phyloP scores from a whole-genome alignment of 192 early-diverging fungal genomes.

The Cetraspora pellucida region DNA sequence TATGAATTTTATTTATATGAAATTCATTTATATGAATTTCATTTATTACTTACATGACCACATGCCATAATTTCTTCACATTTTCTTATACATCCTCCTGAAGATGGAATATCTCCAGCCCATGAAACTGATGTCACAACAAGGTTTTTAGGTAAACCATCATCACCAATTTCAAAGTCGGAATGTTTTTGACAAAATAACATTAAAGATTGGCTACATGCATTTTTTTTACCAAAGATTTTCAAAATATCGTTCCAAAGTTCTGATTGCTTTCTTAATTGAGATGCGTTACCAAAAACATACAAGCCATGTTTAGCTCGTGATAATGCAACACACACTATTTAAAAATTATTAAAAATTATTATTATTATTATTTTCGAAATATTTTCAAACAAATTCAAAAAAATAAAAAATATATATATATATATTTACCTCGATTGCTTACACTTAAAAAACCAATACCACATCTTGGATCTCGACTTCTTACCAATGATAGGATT shows the following conservation, averaged over 20 bases:
- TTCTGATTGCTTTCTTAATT: constrained; percentile 46
- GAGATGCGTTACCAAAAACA: constrained; percentile 54
- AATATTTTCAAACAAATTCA: background rate
- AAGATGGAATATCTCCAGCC: background rate
- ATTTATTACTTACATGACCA: constrained; percentile 27
- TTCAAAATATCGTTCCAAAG: constrained; percentile 42
- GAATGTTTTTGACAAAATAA: constrained; percentile 27
- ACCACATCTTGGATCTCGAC: constrained; percentile 77
- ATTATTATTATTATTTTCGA: background rate
- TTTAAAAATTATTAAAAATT: background rate
- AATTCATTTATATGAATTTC: background rate
- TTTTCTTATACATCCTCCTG: constrained; percentile 17
- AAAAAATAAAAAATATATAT: background rate
- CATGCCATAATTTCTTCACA: constrained; percentile 7
- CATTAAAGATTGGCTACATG: background rate
- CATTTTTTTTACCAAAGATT: background rate
- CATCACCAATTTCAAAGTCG: background rate
- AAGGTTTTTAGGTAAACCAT: too few relatives aligned
- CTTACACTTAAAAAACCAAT: constrained; percentile 83
- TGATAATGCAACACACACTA: constrained; percentile 57
- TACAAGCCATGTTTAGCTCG: constrained; percentile 64
- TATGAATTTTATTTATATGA: too few relatives aligned
- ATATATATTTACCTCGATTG: constrained; percentile 43
- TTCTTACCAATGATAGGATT: constrained; percentile 91
- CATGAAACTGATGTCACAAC: background rate